A percentile compares a stretch with the other conserved stretches of the same genome.
Conservation (phyloP, 306 rosid genomes). For the Lupinus albus region DNA sequence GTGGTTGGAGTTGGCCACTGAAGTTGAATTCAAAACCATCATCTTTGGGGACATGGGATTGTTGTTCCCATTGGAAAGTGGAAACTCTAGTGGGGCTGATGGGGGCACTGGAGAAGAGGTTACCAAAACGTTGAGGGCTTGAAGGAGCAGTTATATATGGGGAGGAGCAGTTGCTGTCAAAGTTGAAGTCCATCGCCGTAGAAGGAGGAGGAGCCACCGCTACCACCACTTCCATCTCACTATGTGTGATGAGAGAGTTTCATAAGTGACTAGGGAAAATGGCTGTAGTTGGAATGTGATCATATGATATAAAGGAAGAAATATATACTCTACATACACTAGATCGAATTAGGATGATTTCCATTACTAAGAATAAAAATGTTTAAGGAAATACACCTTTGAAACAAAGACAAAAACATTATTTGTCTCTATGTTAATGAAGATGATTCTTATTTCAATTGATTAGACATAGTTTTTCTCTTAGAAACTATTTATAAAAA, state of each 20-base stretch:
- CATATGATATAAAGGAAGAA: conserved; percentile 36
- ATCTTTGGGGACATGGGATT: conserved; percentile 57
- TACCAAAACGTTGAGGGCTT: conserved; percentile 71
- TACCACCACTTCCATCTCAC: conserved; percentile 44
- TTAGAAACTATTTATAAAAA: too few relatives aligned
- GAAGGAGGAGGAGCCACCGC: conserved; percentile 32
- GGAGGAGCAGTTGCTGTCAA: conserved; percentile 77
- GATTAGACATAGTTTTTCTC: too few relatives aligned
- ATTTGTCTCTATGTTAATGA: too few relatives aligned
- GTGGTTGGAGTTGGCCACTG: conserved; percentile 50
- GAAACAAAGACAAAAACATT: too few relatives aligned
- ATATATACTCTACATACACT: too few relatives aligned
- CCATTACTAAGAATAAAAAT: too few relatives aligned
- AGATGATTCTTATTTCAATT: too few relatives aligned
- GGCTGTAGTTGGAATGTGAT: conserved; percentile 38
- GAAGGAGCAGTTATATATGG: conserved; percentile 94
- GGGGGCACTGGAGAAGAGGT: conserved; percentile 78
- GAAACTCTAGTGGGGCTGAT: conserved; percentile 68
- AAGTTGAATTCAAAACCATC: conserved; percentile 69
- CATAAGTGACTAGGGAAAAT: conserved; percentile 15
- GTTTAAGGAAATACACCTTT: too few relatives aligned
- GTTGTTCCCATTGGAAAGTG: conserved; percentile 62
- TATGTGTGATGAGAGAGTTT: background rate
- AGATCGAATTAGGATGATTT: too few relatives aligned
- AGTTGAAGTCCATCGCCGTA: conserved; percentile 57